A percentile compares a stretch with the other conserved stretches of the same genome.
phyloP scores from a whole-genome alignment of 2,329 filamentous ascomycete genomes.

The Ceratocystis cubensis region DNA sequence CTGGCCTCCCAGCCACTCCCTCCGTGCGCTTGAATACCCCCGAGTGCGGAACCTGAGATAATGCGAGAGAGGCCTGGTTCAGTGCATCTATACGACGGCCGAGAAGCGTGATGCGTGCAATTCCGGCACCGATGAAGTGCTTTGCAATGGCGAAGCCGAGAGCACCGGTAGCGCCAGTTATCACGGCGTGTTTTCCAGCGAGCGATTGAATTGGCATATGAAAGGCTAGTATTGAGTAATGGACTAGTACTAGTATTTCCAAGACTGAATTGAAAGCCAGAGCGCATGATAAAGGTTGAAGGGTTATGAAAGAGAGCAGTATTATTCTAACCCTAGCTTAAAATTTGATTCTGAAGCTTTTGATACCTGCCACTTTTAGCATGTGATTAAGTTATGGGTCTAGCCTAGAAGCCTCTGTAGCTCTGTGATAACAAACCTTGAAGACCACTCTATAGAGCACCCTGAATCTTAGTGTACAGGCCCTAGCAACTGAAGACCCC shows the following conservation, averaged over 20 bases:
- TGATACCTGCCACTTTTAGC: too few relatives aligned
- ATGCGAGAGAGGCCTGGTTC: constrained; percentile 30
- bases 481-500: too few relatives aligned
- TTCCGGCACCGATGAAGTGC: constrained; percentile 52
- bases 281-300: not conserved
- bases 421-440: too few relatives aligned
- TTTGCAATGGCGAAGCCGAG: constrained; percentile 57
- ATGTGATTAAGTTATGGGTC: too few relatives aligned
- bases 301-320: not conserved
- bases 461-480: too few relatives aligned
- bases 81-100: constrained; percentile 43
- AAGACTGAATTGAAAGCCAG: too few relatives aligned
- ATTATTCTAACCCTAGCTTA: too few relatives aligned
- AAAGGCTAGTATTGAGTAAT: not conserved
- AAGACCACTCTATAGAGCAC: too few relatives aligned
- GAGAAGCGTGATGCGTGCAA: constrained; percentile 43
- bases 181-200: constrained; percentile 40
- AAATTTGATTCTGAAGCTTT: too few relatives aligned
- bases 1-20: constrained; percentile 27
- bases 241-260: too few relatives aligned
- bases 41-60: constrained; percentile 22
- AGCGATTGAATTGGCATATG: constrained; percentile 25
- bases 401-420: too few relatives aligned
- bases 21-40: not conserved
- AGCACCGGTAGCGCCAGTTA: constrained; percentile 58